These are phyloP conservation scores for Carallia pectinifolia DNA, from an alignment of 345 rosid genomes.

Conservation along the genomic window DNA sequence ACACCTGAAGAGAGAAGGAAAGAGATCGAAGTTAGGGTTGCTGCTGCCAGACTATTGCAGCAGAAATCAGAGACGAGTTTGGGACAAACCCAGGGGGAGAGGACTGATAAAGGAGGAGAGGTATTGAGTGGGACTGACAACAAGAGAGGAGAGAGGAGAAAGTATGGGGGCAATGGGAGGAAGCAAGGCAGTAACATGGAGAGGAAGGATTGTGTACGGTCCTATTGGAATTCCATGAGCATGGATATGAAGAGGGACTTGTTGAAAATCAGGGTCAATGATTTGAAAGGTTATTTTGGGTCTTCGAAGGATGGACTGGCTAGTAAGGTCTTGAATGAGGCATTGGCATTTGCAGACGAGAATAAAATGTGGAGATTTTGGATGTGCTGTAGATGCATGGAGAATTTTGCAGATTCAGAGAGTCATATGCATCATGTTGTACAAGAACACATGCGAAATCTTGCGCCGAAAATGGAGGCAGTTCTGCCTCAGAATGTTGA, in stretches of 20 bases:
- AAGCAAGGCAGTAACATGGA: constrained; percentile 53
- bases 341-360: constrained; percentile 51
- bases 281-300: constrained; percentile 59
- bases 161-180: constrained; percentile 45
- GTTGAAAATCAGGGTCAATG: constrained; percentile 55
- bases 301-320: constrained; percentile 59
- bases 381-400: constrained; percentile 67
- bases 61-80: constrained; percentile 58
- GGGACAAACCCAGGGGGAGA: constrained; percentile 37
- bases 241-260: constrained; percentile 53
- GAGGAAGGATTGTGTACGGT: constrained; percentile 58
- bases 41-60: constrained; percentile 82
- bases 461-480: constrained; percentile 65
- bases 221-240: constrained; percentile 71
- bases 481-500: constrained; percentile 74
- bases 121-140: constrained; percentile 40
- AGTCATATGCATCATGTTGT: constrained; percentile 76
- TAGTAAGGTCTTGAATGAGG: constrained; percentile 56
- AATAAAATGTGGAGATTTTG: constrained; percentile 76
- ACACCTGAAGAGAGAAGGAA: constrained; percentile 86
- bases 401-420: constrained; percentile 61
- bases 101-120: constrained; percentile 49
- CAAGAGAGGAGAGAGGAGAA: constrained; percentile 74
- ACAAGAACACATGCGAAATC: constrained; percentile 70
- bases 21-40: constrained; percentile 94